Percentiles rank a stretch among this genome's conserved stretches.
phyloP scores from a whole-genome alignment of 2,329 filamentous ascomycete genomes.

The Diaporthe amygdali region DNA sequence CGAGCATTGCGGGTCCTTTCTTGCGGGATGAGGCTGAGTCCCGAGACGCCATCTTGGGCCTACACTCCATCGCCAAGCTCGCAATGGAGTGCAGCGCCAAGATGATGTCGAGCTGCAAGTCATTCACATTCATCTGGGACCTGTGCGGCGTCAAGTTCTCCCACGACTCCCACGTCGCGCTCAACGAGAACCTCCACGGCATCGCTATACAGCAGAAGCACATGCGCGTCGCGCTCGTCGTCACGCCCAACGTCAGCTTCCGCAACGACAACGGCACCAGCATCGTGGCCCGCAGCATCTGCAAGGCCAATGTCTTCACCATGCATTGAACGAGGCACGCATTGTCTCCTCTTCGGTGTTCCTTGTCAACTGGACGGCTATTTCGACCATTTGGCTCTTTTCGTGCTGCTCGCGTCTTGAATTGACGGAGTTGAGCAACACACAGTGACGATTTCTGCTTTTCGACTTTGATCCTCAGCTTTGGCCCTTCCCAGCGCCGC shows the following conservation, averaged over 20 bases:
- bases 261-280: constrained; percentile 55
- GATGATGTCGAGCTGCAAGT: constrained; percentile 47
- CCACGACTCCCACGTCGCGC: constrained; percentile 50
- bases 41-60: constrained; percentile 47
- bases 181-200: constrained; percentile 48
- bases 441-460: background rate
- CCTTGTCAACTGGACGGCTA: background rate
- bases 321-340: constrained; percentile 43
- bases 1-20: constrained; percentile 48
- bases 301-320: constrained; percentile 53
- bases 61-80: constrained; percentile 44
- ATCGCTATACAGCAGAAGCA: constrained; percentile 54
- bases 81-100: constrained; percentile 52
- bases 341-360: background rate
- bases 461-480: background rate
- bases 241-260: constrained; percentile 60
- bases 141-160: constrained; percentile 55
- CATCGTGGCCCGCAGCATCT: constrained; percentile 49
- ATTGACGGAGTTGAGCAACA: background rate
- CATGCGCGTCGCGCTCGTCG: constrained; percentile 57
- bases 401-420: background rate
- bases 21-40: constrained; percentile 43
- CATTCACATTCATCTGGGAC: constrained; percentile 48
- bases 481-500: background rate
- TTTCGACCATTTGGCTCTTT: background rate